Conservation (phyloP, 352 stramenopile species). For the Saprolegnia diclina region DNA sequence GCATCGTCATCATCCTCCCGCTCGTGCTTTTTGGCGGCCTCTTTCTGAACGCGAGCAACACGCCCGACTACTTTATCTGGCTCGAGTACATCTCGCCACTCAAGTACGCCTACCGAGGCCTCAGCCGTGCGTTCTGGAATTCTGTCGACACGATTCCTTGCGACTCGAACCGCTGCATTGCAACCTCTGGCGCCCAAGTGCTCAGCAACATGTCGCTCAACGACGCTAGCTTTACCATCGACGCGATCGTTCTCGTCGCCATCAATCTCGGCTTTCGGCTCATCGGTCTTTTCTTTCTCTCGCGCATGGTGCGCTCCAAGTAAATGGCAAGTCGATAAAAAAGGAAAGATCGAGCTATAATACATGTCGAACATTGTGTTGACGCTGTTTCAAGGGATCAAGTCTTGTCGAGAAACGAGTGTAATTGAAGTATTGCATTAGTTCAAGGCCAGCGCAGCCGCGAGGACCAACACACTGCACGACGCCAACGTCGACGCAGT, state of each 20-base stretch:
- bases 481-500: too few species aligned
- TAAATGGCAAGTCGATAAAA: too few species aligned
- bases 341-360: too few species aligned
- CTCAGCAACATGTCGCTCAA: conserved; percentile 32
- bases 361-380: too few species aligned
- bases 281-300: conserved; percentile 33
- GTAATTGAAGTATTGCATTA: too few species aligned
- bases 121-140: conserved; percentile 39
- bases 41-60: conserved; percentile 42
- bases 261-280: conserved; percentile 37
- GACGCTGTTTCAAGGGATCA: too few species aligned
- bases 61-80: conserved; percentile 50
- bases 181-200: conserved; percentile 31
- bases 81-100: conserved; percentile 53
- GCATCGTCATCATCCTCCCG: conserved; percentile 34
- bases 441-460: too few species aligned
- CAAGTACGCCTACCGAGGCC: conserved; percentile 32
- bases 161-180: conserved; percentile 27
- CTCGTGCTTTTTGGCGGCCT: conserved; percentile 45
- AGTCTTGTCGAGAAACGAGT: too few species aligned
- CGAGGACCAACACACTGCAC: too few species aligned
- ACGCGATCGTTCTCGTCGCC: conserved; percentile 31
- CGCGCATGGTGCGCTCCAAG: conserved; percentile 20
- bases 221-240: conserved; percentile 26
- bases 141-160: conserved; percentile 32